Percentiles rank a stretch among this genome's conserved stretches.
Evolutionary conservation across 371 early-diverging fungal species (phyloP).

Genomic region (Phascolomyces articulosus): DNA sequence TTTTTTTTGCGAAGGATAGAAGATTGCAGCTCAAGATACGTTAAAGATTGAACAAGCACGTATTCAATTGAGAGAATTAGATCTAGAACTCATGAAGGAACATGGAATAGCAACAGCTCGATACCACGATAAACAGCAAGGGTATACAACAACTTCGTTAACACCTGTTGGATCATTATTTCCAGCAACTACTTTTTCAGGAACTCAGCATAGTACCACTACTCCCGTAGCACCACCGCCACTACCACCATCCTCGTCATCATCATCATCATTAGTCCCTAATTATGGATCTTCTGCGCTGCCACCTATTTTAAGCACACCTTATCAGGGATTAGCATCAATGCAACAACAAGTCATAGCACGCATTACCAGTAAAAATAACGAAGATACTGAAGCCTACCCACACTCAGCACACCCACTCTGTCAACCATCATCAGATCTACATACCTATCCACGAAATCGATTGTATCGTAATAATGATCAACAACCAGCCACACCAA

Average conservation of each 20-base stretch:
- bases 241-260: not conserved
- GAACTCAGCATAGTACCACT: not conserved
- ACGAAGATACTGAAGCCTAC: slow-evolving; percentile 22
- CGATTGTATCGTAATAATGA: not conserved
- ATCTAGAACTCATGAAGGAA: slow-evolving; percentile 37
- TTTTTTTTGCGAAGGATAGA: slow-evolving; percentile 15
- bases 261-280: slow-evolving; percentile 6
- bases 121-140: slow-evolving; percentile 1
- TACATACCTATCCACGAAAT: slow-evolving; percentile 12
- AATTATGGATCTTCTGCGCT: not conserved
- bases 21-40: slow-evolving; percentile 35
- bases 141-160: not conserved
- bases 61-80: slow-evolving; percentile 36
- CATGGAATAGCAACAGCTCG: slow-evolving; percentile 20
- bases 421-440: slow-evolving; percentile 21
- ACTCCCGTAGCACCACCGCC: not conserved
- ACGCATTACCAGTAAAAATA: slow-evolving; percentile 30
- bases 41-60: slow-evolving; percentile 41
- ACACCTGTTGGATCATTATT: slow-evolving; percentile 2
- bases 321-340: slow-evolving; percentile 20
- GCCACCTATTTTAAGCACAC: not conserved
- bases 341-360: slow-evolving; percentile 43
- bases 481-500: slow-evolving; percentile 21
- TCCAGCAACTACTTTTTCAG: not conserved
- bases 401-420: slow-evolving; percentile 49